A percentile compares a stretch with the other conserved stretches of the same genome.
phyloP scores from a whole-genome alignment of 2,329 filamentous ascomycete genomes.

The Colletotrichum orbiculare region DNA sequence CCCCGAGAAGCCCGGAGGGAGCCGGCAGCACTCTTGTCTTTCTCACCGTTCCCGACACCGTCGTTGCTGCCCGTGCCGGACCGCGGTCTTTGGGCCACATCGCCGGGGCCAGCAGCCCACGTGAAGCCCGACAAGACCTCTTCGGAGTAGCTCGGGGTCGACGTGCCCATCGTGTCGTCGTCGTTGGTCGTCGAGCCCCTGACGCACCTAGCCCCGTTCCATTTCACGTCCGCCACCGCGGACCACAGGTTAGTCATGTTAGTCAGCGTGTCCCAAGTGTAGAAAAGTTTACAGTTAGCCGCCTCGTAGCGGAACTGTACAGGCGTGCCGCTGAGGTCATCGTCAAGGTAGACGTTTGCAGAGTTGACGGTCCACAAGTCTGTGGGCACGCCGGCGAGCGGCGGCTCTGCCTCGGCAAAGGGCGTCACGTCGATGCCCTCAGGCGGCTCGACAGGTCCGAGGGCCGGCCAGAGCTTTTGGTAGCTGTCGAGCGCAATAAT shows the following conservation, averaged over 20 bases:
- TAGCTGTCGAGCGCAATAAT: constrained; percentile 42
- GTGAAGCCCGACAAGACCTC: constrained; percentile 27
- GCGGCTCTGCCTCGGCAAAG: constrained; percentile 15
- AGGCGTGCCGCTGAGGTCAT: constrained; percentile 47
- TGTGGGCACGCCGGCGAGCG: constrained; percentile 20
- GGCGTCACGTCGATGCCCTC: constrained; percentile 23
- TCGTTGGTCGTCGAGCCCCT: constrained; percentile 33
- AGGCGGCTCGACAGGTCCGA: constrained; percentile 7
- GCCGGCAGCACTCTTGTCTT: too few relatives aligned
- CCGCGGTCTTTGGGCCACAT: constrained; percentile 6
- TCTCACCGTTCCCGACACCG: too few relatives aligned
- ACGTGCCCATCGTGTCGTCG: constrained; percentile 23
- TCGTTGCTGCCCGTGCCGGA: too few relatives aligned
- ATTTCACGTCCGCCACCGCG: constrained; percentile 48
- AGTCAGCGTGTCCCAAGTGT: constrained; percentile 62
- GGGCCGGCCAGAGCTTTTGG: constrained; percentile 2
- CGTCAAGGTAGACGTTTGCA: constrained; percentile 39
- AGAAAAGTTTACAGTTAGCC: constrained; percentile 71
- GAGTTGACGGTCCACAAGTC: constrained; percentile 34
- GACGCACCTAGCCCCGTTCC: constrained; percentile 33
- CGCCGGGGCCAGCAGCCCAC: constrained; percentile 30
- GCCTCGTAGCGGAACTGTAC: constrained; percentile 71
- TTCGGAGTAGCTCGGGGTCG: constrained; percentile 16
- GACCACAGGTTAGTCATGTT: constrained; percentile 66
- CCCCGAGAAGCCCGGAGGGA: too few relatives aligned